phyloP scores from a whole-genome alignment of 495 filamentous ascomycete genomes.

The Ramalina intermedia region DNA sequence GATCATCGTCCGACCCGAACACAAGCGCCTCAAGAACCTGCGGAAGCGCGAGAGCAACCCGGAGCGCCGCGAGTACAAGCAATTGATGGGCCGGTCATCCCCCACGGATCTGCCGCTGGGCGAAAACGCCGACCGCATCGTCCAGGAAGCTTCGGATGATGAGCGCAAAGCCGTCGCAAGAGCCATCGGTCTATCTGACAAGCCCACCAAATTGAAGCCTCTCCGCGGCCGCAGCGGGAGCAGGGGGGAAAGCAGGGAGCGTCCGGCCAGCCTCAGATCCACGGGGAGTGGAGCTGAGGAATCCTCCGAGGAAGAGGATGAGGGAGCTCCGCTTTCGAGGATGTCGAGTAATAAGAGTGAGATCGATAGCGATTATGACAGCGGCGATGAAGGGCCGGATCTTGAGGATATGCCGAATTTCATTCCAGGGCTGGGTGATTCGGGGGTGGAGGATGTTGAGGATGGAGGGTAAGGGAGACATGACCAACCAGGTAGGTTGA shows the following conservation, averaged over 20 bases:
- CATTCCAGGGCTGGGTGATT: background rate
- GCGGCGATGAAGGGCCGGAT: background rate
- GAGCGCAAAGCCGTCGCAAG: constrained; percentile 59
- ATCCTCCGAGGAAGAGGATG: background rate
- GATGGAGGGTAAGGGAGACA: background rate
- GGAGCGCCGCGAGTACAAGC: constrained; percentile 54
- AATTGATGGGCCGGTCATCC: constrained; percentile 23
- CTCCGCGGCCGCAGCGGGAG: background rate
- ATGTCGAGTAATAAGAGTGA: background rate
- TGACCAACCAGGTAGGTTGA: background rate
- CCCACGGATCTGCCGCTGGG: constrained; percentile 51
- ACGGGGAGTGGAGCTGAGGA: background rate
- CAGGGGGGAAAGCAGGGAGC: background rate
- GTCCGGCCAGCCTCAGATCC: background rate
- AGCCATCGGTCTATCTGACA: constrained; percentile 37
- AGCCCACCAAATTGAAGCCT: background rate
- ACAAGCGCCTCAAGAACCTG: constrained; percentile 87
- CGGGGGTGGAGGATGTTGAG: background rate
- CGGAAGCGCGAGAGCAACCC: constrained; percentile 74
- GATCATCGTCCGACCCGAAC: constrained; percentile 80
- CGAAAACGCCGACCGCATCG: constrained; percentile 37
- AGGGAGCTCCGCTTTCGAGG: constrained; percentile 1
- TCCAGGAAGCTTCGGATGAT: constrained; percentile 36
- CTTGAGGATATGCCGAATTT: constrained; percentile 1
- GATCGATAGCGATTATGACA: background rate